Evolutionary conservation across 441 rosid genomes (phyloP), one percentile per base, ranked within the genome.

Genomic region (Bruguiera hainesii): DNA sequence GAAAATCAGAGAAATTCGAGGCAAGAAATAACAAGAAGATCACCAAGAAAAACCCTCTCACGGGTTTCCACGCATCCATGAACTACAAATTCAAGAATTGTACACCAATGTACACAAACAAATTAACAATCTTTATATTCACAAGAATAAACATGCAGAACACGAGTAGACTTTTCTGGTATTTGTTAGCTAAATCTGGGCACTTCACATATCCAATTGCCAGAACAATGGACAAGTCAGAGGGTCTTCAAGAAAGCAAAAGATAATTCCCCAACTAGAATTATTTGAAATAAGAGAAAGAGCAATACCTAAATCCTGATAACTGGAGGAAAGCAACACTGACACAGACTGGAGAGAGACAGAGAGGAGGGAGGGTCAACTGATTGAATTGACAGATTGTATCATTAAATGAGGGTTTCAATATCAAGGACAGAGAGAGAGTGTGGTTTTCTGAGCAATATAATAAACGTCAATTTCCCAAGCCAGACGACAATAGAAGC

Each of bases 41-140:
- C 58, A 71, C 49, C 61, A 73, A 56, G 56, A 64, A 35, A 70
- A 74, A 60, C 62, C 48, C 18, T 16, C 48, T 71, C 19, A 31
- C 58, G 53, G 75, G 20, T 71, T 67, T 75, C 79, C 63, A 28
- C 81, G 75, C 81, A 4, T 66, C 48, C 2, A 28, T 33, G 63
- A 42, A 37, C 2, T 53, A 31, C 28, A 59, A 55, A 26, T 20
- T 51, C 29, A 18, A 16, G 31, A 28, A 5, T 39, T 18, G 61
- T 16, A 29, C 19, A 58, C n/a, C 29, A 61, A 61, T 15, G 52
- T 10, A 39, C 52, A 39, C 26, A 28, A 58, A 26, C 29, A 25
- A 53, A 21, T 53, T 53, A 25, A 53, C 48, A 42, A 42, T 11
- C 48, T 42, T 42, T 42, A 42, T 13, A 13, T 37, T 37, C 46